These are phyloP conservation scores for Cercospora sp. DNA, from an alignment of 2,329 filamentous ascomycete genomes.

Conservation along the genomic window DNA sequence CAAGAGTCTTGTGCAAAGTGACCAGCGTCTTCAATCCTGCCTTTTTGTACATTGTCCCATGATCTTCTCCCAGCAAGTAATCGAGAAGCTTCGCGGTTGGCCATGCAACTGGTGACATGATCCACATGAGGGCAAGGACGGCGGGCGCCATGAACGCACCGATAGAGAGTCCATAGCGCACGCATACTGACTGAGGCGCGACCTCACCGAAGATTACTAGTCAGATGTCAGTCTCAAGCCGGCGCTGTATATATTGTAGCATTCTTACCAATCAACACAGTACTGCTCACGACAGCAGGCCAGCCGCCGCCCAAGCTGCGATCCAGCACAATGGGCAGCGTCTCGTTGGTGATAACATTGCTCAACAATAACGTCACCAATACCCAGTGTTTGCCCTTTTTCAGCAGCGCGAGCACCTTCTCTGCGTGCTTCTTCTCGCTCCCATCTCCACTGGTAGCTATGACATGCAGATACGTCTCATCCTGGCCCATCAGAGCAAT, in stretches of 20 bases:
- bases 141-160: conserved; percentile 90
- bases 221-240: neutral
- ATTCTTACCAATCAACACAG: conserved; percentile 79
- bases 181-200: conserved; percentile 92
- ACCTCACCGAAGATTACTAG: conserved; percentile 97
- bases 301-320: conserved; percentile 90
- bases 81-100: conserved; percentile 95
- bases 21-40: conserved; percentile 95
- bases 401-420: conserved; percentile 75
- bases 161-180: conserved; percentile 92
- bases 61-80: conserved; percentile 87
- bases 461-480: conserved; percentile 95
- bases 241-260: neutral
- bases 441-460: conserved; percentile 79
- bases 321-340: conserved; percentile 90
- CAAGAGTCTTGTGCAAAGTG: conserved; percentile 88
- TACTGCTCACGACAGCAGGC: conserved; percentile 90
- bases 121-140: conserved; percentile 86
- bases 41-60: conserved; percentile 97
- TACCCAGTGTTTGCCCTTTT: conserved; percentile 96
- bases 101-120: conserved; percentile 87
- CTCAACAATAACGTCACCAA: conserved; percentile 88
- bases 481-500: conserved; percentile 83
- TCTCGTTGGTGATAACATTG: conserved; percentile 98
- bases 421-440: conserved; percentile 83